phyloP scores from a whole-genome alignment of 2,329 filamentous ascomycete species.

The Apiospora saccharicola region DNA sequence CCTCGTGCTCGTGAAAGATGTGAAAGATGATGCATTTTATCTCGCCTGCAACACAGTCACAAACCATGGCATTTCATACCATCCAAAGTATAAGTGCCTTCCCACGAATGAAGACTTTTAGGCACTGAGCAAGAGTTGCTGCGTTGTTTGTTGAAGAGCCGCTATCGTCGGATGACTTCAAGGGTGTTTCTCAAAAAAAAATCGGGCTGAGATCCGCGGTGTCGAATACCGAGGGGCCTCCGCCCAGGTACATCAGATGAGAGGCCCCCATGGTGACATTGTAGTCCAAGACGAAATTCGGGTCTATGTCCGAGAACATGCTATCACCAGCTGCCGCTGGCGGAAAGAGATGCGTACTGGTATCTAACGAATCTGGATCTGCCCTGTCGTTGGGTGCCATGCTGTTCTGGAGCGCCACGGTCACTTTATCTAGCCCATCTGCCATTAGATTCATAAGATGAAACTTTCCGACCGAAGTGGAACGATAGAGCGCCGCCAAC shows the following conservation, averaged over 20 bases:
- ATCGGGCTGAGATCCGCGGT: slow-evolving; percentile 30
- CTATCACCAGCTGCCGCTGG: not conserved
- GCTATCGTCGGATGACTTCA: not conserved
- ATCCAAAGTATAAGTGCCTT: not conserved
- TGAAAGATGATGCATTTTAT: slow-evolving; percentile 38
- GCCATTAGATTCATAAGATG: slow-evolving; percentile 56
- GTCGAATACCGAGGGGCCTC: slow-evolving; percentile 25
- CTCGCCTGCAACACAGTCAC: not conserved
- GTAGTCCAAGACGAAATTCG: slow-evolving; percentile 29
- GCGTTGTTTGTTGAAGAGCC: not conserved
- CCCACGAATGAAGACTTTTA: not conserved
- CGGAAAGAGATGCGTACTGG: not conserved
- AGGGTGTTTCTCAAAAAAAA: slow-evolving; percentile 24
- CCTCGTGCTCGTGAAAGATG: slow-evolving; percentile 50
- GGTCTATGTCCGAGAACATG: slow-evolving; percentile 24
- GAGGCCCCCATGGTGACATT: slow-evolving; percentile 29
- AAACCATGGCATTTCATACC: not conserved
- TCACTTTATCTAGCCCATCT: slow-evolving; percentile 52
- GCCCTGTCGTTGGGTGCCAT: slow-evolving; percentile 17
- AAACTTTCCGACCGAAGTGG: slow-evolving; percentile 50
- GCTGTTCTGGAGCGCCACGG: slow-evolving; percentile 26
- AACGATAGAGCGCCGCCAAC: slow-evolving; percentile 50
- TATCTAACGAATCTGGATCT: slow-evolving; percentile 3
- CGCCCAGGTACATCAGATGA: slow-evolving; percentile 29
- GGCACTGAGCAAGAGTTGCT: not conserved